These are phyloP conservation scores for Colletotrichum eleusines DNA, from an alignment of 2,329 filamentous ascomycete species.

Conservation along the genomic window DNA sequence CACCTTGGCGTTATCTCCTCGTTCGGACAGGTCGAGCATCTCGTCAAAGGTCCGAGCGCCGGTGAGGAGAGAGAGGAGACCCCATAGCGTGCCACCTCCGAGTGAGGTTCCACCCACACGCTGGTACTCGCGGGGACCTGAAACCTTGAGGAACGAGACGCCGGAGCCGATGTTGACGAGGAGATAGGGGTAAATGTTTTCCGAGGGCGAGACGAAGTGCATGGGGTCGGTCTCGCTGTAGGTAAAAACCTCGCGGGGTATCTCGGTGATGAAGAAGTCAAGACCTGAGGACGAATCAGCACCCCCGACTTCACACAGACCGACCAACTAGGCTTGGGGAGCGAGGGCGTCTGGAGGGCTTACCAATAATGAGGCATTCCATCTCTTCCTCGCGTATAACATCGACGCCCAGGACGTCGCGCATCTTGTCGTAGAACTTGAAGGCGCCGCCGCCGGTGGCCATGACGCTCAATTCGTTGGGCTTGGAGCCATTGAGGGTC, in stretches of 20 bases:
- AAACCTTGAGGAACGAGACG: conserved; percentile 97
- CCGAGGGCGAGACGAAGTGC: conserved; percentile 84
- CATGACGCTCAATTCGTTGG: conserved; percentile 87
- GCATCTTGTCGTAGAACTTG: conserved; percentile 95
- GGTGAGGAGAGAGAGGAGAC: conserved; percentile 89
- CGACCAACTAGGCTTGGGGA: not conserved
- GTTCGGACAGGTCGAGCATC: conserved; percentile 92
- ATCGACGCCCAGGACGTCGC: conserved; percentile 84
- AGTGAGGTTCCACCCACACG: conserved; percentile 95
- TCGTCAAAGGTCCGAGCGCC: conserved; percentile 97
- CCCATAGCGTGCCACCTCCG: conserved; percentile 98
- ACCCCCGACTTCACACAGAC: not conserved
- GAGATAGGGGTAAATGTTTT: conserved; percentile 92
- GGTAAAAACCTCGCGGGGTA: conserved; percentile 96
- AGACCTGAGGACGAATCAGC: conserved; percentile 69
- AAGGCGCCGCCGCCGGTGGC: conserved; percentile 96
- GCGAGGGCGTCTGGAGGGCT: conserved; percentile 42
- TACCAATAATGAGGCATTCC: conserved; percentile 96
- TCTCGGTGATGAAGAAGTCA: conserved; percentile 99
- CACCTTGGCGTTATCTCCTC: conserved; percentile 91
- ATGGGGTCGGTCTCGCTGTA: conserved; percentile 93
- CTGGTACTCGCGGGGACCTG: conserved; percentile 85
- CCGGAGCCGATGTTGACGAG: conserved; percentile 98
- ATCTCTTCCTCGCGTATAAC: conserved; percentile 96
- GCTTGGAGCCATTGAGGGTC: conserved; percentile 77